Evolutionary conservation across 805 yeast species (phyloP).

Genomic region (Saccharomycopsis fodiens): DNA sequence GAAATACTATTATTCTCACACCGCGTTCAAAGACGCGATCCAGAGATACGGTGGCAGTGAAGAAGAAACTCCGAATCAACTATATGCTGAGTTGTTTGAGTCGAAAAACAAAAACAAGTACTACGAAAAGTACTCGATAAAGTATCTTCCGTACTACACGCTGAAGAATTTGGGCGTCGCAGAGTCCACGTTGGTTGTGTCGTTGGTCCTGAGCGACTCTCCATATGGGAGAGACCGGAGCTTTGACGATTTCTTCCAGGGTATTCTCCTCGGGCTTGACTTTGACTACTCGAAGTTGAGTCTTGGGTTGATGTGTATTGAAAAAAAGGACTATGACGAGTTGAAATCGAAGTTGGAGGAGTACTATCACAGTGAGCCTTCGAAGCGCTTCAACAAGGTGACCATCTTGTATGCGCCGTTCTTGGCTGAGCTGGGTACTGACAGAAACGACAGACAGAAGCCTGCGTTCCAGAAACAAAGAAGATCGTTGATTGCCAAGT

Average conservation of each 20-base stretch:
- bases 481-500: conserved; percentile 25
- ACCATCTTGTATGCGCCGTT: conserved; percentile 19
- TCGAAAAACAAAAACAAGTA: neutral
- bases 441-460: conserved; percentile 17
- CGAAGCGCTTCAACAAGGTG: conserved; percentile 14
- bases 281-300: conserved; percentile 23
- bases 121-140: conserved; percentile 5
- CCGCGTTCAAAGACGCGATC: conserved; percentile 2
- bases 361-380: conserved; percentile 13
- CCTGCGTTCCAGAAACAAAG: conserved; percentile 24
- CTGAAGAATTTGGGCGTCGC: conserved; percentile 1
- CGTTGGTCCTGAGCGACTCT: conserved; percentile 10
- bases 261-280: conserved; percentile 26
- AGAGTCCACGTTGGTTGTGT: conserved; percentile 9
- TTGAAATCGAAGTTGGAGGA: conserved; percentile 10
- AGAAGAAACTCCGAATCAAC: neutral
- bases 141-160: conserved; percentile 12
- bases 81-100: conserved; percentile 4
- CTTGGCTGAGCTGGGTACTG: conserved; percentile 7
- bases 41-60: neutral
- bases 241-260: conserved; percentile 29
- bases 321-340: conserved; percentile 2
- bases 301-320: conserved; percentile 21
- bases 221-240: conserved; percentile 32
- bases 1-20: conserved; percentile 13